These are phyloP conservation scores for Trametes hirsuta DNA, from an alignment of 1,284 basidiomycete genomes.

Conservation along the genomic window DNA sequence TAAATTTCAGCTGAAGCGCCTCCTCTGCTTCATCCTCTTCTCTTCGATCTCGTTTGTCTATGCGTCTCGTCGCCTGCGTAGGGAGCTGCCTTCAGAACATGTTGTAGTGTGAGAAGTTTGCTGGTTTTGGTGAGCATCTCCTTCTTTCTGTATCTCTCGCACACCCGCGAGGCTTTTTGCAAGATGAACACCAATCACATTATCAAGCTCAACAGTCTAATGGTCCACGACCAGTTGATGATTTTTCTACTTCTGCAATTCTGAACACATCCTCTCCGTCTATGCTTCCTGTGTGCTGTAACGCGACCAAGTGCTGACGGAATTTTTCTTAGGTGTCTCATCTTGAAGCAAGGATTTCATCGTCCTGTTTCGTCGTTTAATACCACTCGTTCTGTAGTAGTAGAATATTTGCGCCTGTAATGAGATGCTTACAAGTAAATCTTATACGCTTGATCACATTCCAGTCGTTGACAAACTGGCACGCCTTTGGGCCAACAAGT, in stretches of 20 bases:
- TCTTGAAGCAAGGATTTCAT: background rate
- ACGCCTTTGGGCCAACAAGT: too few species aligned
- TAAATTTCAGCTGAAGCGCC: constrained; percentile 1
- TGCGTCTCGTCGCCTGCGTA: background rate
- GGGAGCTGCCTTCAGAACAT: background rate
- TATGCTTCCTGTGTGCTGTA: background rate
- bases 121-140: background rate
- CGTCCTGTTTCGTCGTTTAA: background rate
- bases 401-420: too few species aligned
- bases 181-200: constrained; percentile 30
- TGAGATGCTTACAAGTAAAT: too few species aligned
- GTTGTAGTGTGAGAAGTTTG: too few species aligned
- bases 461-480: too few species aligned
- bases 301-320: background rate
- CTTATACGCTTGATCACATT: too few species aligned
- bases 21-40: background rate
- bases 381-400: background rate
- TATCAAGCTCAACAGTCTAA: constrained; percentile 33
- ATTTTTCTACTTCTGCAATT: constrained; percentile 29
- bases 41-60: background rate
- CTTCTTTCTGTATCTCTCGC: too few species aligned
- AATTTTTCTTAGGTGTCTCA: background rate
- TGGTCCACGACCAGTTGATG: constrained; percentile 28
- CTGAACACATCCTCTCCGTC: constrained; percentile 11
- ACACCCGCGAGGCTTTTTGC: too few species aligned